Evolutionary conservation across 352 stramenopile genomes (phyloP), one percentile per base, ranked within the genome.

Genomic region (Salisapilia sapeloensis): DNA sequence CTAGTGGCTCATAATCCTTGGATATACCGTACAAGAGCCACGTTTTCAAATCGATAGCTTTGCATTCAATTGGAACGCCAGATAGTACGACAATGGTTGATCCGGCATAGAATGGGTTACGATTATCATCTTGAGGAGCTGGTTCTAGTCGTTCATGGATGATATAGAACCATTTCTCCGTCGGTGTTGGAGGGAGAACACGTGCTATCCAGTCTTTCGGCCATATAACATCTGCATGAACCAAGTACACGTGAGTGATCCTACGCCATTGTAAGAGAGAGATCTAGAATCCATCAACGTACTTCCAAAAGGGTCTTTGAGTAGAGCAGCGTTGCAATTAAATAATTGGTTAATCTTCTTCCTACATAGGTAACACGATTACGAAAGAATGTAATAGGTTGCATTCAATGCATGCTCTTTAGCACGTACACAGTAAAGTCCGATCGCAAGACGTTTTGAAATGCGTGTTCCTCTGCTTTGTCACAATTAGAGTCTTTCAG

Each of bases 251-350:
- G n/a, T n/a, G n/a, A n/a, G n/a, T n/a, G n/a, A 40, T 11, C 10
- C n/a, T 15, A 40, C 15, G 6, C n/a, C n/a, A n/a, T n/a, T n/a
- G n/a, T 24, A 25, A 19, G n/a, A 22, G 2, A 25, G 21, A 38
- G 17, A 38, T 4, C 14, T 25, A 1, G 26, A 31, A 18, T n/a
- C 25, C n/a, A 18, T 16, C 13, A 1, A 56, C 53, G 13, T 56
- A 80, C 63, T 80, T 20, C 55, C 56, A 19, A 79, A 80, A 11
- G 59, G 59, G 25, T 83, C 67, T 24, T 77, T 77, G 6, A 77
- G 36, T 6, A 75, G 39, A 12, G 57, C 49, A 0, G 67, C 67
- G 20, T 79, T 75, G 53, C 67, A 83, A 3, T 56, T 32, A 25
- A 83, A 83, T 19, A 75, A 38, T 26, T 50, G 14, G 25, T 80